Conservation (phyloP, 805 yeast species). For the Kluyveromyces dobzhanskii region DNA sequence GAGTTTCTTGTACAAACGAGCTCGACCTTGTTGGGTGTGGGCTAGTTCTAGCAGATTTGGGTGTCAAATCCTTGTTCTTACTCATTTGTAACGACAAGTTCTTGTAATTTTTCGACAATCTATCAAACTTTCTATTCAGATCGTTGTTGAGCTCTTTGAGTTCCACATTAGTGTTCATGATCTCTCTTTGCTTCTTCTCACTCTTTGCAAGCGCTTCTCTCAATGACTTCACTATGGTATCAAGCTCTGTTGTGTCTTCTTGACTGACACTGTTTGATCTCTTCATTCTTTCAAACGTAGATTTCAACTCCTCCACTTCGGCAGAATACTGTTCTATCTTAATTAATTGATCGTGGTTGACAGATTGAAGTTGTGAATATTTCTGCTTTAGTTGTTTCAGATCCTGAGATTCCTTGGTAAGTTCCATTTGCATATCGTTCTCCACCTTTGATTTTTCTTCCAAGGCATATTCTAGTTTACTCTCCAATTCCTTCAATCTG, state of each 20-base stretch:
- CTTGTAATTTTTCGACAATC: constrained; percentile 64
- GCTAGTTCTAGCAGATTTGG: constrained; percentile 24
- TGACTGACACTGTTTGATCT: constrained; percentile 19
- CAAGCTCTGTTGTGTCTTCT: constrained; percentile 27
- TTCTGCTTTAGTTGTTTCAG: constrained; percentile 50
- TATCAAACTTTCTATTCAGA: constrained; percentile 53
- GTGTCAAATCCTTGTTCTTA: constrained; percentile 32
- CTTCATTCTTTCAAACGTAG: constrained; percentile 24
- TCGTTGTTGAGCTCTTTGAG: constrained; percentile 60
- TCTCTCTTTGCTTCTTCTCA: constrained; percentile 45
- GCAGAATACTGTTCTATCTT: constrained; percentile 28
- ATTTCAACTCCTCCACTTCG: constrained; percentile 26
- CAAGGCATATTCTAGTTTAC: constrained; percentile 38
- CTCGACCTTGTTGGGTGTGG: constrained; percentile 24
- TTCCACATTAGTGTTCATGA: constrained; percentile 44
- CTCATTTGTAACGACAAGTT: constrained; percentile 51
- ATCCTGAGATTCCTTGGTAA: constrained; percentile 56
- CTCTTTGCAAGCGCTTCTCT: constrained; percentile 45
- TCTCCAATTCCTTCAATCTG: constrained; percentile 47
- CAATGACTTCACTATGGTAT: constrained; percentile 31
- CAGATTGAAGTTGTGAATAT: constrained; percentile 33
- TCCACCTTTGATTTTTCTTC: constrained; percentile 62
- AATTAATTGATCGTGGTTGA: constrained; percentile 28
- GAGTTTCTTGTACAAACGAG: constrained; percentile 19
- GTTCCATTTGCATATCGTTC: constrained; percentile 37